These are phyloP conservation scores for Erysimum cheiranthoides DNA, from an alignment of 345 rosid species.

Conservation along the genomic window DNA sequence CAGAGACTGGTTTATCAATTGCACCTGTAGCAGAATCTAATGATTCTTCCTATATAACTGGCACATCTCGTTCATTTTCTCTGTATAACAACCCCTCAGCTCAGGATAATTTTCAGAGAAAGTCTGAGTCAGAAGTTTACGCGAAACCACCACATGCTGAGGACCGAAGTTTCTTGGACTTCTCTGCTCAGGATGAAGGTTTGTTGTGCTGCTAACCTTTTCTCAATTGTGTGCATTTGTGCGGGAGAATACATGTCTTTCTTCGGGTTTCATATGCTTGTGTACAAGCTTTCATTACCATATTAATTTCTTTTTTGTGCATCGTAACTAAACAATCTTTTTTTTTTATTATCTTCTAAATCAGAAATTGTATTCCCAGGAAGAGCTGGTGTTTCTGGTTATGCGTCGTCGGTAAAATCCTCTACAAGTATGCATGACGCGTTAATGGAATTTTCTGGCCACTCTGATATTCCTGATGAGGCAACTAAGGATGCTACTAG, in stretches of 20 bases:
- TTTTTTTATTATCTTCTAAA: conserved; percentile 12
- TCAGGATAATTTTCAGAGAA: conserved; percentile 49
- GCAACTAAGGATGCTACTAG: conserved; percentile 39
- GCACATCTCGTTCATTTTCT: conserved; percentile 28
- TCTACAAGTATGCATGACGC: conserved; percentile 45
- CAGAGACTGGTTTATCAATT: conserved; percentile 49
- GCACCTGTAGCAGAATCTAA: conserved; percentile 47
- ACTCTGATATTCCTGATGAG: conserved; percentile 48
- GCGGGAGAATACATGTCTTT: not conserved
- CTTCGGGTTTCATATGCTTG: conserved; percentile 3
- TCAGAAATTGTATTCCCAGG: conserved; percentile 63
- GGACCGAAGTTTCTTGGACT: conserved; percentile 44
- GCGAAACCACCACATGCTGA: conserved; percentile 45
- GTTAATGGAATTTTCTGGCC: conserved; percentile 38
- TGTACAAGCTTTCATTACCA: not conserved
- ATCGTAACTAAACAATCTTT: conserved; percentile 19
- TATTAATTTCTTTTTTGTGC: conserved; percentile 5
- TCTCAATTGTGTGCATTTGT: conserved; percentile 24
- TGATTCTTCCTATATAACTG: conserved; percentile 45
- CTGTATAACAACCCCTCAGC: conserved; percentile 33
- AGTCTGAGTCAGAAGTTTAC: conserved; percentile 53
- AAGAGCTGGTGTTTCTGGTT: conserved; percentile 48
- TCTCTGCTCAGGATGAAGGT: conserved; percentile 60
- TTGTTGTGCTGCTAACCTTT: conserved; percentile 33
- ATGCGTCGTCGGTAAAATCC: conserved; percentile 37